Evolutionary conservation across 768 basidiomycete species (phyloP).

Genomic region (Lactifluus rugatus): DNA sequence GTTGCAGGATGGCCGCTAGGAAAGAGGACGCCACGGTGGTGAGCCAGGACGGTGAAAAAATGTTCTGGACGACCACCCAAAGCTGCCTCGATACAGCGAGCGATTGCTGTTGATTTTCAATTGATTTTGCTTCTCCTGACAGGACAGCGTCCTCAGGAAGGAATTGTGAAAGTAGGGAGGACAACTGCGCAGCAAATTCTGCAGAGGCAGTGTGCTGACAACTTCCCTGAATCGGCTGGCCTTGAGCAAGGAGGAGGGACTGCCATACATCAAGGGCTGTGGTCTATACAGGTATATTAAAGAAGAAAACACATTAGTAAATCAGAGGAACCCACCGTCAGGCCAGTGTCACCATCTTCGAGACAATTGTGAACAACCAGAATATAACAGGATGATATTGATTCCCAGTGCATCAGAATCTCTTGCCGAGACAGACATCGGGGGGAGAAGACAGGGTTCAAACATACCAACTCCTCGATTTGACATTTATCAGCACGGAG

Average conservation of each 20-base stretch:
- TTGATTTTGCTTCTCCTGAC: constrained; percentile 1
- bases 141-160: not conserved
- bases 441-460: not conserved
- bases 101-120: not conserved
- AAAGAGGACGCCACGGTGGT: constrained; percentile 2
- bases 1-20: constrained; percentile 1
- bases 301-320: not conserved
- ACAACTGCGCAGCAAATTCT: not conserved
- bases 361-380: not conserved
- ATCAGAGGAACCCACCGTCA: not conserved
- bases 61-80: constrained; percentile 1
- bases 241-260: constrained; percentile 3
- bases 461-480: not conserved
- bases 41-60: constrained; percentile 2
- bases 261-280: not conserved
- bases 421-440: constrained; percentile 8
- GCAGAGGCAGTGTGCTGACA: not conserved
- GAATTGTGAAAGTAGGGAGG: not conserved
- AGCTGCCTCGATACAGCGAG: constrained; percentile 7
- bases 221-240: not conserved
- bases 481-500: constrained; percentile 6
- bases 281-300: not conserved
- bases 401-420: not conserved
- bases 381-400: constrained; percentile 5
- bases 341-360: not conserved